Conservation (phyloP, 345 rosid species). For the Gynandropsis gynandra region DNA sequence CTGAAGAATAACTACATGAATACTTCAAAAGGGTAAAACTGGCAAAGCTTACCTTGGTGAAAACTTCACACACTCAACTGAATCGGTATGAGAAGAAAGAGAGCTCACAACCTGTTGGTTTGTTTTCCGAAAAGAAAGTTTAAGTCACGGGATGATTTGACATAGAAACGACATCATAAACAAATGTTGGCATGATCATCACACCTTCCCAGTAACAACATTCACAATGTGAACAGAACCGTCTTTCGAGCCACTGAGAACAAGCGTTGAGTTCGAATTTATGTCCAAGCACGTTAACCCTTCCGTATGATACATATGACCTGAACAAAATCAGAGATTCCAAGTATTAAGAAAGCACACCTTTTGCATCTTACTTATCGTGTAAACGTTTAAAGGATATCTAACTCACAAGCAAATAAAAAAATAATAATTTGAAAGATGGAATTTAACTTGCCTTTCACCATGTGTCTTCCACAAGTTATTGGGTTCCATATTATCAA, state of each 20-base stretch:
- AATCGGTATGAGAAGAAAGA: conserved; percentile 55
- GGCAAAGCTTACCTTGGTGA: conserved; percentile 42
- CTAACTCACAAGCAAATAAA: too few species aligned
- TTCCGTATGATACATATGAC: conserved; percentile 81
- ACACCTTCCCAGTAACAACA: conserved; percentile 70
- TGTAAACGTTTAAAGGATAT: too few species aligned
- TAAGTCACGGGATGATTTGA: background rate
- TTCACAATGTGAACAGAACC: conserved; percentile 74
- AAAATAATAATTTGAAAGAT: background rate
- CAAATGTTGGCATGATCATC: background rate
- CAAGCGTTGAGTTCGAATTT: conserved; percentile 71
- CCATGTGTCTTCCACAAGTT: conserved; percentile 64
- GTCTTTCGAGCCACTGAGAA: conserved; percentile 76
- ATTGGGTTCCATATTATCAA: conserved; percentile 87
- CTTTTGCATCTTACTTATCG: too few species aligned
- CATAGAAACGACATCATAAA: background rate
- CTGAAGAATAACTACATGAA: too few species aligned
- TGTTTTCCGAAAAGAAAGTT: conserved; percentile 5
- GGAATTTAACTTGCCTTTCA: conserved; percentile 43
- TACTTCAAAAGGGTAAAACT: background rate
- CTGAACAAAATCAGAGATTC: conserved; percentile 29
- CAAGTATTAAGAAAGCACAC: background rate
- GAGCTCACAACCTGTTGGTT: conserved; percentile 72
- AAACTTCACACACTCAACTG: conserved; percentile 62
- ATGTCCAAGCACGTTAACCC: conserved; percentile 73